phyloP scores from a whole-genome alignment of 225 moss, liverwort and hornwort species.

The Polytrichum formosum region DNA sequence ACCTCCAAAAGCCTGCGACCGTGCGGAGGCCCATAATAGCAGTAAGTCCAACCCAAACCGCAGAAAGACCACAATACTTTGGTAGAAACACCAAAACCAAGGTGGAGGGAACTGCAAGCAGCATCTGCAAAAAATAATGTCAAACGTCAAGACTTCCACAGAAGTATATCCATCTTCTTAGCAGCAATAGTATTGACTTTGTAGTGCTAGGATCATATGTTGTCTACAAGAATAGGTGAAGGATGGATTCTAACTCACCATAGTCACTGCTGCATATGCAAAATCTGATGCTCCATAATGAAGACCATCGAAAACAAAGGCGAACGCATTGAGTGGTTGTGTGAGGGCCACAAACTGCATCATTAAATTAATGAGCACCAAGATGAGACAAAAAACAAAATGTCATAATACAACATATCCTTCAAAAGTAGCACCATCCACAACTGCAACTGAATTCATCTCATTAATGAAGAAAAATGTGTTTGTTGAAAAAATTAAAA shows the following conservation, averaged over 20 bases:
- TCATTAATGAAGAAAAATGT: too few species aligned
- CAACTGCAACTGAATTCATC: not conserved
- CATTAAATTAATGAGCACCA: slow-evolving; percentile 11
- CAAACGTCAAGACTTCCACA: not conserved
- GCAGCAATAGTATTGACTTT: not conserved
- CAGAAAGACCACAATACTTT: slow-evolving; percentile 40
- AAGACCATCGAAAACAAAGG: slow-evolving; percentile 56
- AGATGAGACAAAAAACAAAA: too few species aligned
- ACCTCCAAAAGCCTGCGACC: slow-evolving; percentile 46
- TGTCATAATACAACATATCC: too few species aligned
- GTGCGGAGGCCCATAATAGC: slow-evolving; percentile 45
- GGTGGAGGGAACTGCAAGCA: slow-evolving; percentile 31
- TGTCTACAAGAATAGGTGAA: not conserved
- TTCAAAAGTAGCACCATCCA: not conserved
- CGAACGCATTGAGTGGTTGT: slow-evolving; percentile 53
- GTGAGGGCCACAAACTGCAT: slow-evolving; percentile 56
- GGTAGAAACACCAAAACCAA: slow-evolving; percentile 29
- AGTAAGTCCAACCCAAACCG: slow-evolving; percentile 44
- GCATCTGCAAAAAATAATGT: slow-evolving; percentile 35
- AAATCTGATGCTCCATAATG: slow-evolving; percentile 59
- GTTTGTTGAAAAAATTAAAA: too few species aligned
- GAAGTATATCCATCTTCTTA: not conserved
- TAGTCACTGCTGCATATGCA: slow-evolving; percentile 39
- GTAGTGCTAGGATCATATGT: not conserved
- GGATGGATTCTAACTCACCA: slow-evolving; percentile 26